These are phyloP conservation scores for Populus hybrid DNA, from an alignment of 441 rosid genomes.

Conservation along the genomic window DNA sequence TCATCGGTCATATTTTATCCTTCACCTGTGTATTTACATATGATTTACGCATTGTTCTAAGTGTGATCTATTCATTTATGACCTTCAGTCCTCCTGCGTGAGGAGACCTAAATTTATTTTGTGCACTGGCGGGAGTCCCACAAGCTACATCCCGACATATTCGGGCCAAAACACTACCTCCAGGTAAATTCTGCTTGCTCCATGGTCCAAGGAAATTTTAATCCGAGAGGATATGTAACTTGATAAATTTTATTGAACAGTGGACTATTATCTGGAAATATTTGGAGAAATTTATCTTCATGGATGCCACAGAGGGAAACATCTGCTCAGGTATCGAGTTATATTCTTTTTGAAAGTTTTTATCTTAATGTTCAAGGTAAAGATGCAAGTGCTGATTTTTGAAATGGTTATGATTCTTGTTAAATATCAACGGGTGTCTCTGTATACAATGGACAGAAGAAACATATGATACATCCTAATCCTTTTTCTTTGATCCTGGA, in stretches of 20 bases:
- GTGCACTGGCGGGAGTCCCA: constrained; percentile 81
- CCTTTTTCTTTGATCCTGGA: constrained; percentile 1
- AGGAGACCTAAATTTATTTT: constrained; percentile 84
- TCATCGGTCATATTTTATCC: neutral
- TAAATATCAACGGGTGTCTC: neutral
- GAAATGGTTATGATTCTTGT: neutral
- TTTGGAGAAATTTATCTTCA: constrained; percentile 80
- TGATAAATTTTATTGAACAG: constrained; percentile 37
- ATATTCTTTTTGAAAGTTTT: constrained; percentile 6
- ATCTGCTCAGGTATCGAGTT: constrained; percentile 54
- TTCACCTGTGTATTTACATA: neutral
- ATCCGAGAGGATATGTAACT: constrained; percentile 8
- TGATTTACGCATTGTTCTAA: neutral
- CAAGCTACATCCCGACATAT: constrained; percentile 69
- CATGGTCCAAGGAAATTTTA: constrained; percentile 3
- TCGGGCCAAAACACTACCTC: constrained; percentile 52
- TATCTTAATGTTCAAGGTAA: neutral
- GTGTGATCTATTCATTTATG: constrained; percentile 19
- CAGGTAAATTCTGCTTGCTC: constrained; percentile 39
- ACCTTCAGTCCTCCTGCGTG: constrained; percentile 63
- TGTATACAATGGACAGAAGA: neutral
- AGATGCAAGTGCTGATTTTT: neutral
- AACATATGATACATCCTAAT: neutral
- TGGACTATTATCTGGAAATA: constrained; percentile 69
- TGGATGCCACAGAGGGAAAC: constrained; percentile 85